Conservation (phyloP, 2,329 filamentous ascomycete genomes). For the Colletotrichum lentis region DNA sequence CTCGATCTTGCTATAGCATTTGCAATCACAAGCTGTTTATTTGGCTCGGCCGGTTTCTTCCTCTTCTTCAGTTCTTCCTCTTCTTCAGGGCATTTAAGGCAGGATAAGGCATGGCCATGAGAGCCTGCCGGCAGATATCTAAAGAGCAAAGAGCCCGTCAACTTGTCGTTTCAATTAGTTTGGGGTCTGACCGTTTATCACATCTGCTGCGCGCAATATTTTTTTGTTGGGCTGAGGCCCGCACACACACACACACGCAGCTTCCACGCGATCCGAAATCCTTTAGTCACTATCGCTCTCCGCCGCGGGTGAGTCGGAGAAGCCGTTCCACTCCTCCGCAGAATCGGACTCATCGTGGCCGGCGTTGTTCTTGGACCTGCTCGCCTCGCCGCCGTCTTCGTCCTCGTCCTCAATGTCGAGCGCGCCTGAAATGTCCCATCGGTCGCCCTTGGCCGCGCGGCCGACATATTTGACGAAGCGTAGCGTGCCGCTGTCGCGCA, state of each 20-base stretch:
- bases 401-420: conserved; percentile 74
- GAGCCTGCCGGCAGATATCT: too few relatives aligned
- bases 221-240: neutral
- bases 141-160: too few relatives aligned
- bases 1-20: neutral
- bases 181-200: too few relatives aligned
- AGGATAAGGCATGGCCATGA: too few relatives aligned
- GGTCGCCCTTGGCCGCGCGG: conserved; percentile 80
- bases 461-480: conserved; percentile 98
- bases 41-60: neutral
- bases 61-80: too few relatives aligned
- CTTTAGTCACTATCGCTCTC: conserved; percentile 48
- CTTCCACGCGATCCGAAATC: neutral
- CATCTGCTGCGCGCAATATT: too few relatives aligned
- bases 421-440: conserved; percentile 87
- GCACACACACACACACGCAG: neutral
- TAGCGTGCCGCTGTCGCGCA: conserved; percentile 85
- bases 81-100: too few relatives aligned
- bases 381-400: conserved; percentile 51
- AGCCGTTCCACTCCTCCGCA: conserved; percentile 66
- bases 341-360: conserved; percentile 45
- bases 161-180: too few relatives aligned
- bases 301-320: conserved; percentile 52
- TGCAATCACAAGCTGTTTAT: neutral
- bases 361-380: conserved; percentile 42